Evolutionary conservation across 495 filamentous ascomycete species (phyloP).

Genomic region (Parachaetomium inaequale): DNA sequence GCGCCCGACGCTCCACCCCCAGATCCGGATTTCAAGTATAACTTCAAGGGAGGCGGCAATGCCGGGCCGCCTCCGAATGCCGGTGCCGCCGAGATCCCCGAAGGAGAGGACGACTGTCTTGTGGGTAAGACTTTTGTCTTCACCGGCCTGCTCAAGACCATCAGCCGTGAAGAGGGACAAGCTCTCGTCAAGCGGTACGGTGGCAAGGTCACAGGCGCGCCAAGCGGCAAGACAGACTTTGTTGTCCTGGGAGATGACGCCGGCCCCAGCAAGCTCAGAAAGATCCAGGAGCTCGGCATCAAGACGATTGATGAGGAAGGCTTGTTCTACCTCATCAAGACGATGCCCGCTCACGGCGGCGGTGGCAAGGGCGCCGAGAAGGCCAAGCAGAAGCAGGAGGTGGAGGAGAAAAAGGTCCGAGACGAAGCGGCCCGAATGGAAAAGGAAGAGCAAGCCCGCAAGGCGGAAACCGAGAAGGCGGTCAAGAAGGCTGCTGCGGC

Average conservation of each 20-base stretch:
- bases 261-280: slow-evolving; percentile 88
- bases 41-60: slow-evolving; percentile 57
- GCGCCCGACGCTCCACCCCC: slow-evolving; percentile 76
- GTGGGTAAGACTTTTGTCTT: slow-evolving; percentile 97
- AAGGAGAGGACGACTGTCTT: slow-evolving; percentile 84
- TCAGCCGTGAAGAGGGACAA: slow-evolving; percentile 83
- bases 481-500: slow-evolving; percentile 44
- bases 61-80: slow-evolving; percentile 57
- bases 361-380: slow-evolving; percentile 82
- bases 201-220: slow-evolving; percentile 80
- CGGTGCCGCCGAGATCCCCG: slow-evolving; percentile 68
- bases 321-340: slow-evolving; percentile 79
- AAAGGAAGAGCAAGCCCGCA: slow-evolving; percentile 53
- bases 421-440: slow-evolving; percentile 82
- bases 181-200: slow-evolving; percentile 87
- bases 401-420: slow-evolving; percentile 72
- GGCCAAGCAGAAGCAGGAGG: slow-evolving; percentile 73
- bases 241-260: slow-evolving; percentile 89
- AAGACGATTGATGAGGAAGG: slow-evolving; percentile 94
- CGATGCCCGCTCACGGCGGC: slow-evolving; percentile 80
- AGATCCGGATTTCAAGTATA: slow-evolving; percentile 65
- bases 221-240: slow-evolving; percentile 88
- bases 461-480: slow-evolving; percentile 48
- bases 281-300: slow-evolving; percentile 69
- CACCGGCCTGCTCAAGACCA: slow-evolving; percentile 74